Base-by-base conservation (phyloP, 371 early-diverging fungal genomes). In the Capniomyces stellatus region DNA sequence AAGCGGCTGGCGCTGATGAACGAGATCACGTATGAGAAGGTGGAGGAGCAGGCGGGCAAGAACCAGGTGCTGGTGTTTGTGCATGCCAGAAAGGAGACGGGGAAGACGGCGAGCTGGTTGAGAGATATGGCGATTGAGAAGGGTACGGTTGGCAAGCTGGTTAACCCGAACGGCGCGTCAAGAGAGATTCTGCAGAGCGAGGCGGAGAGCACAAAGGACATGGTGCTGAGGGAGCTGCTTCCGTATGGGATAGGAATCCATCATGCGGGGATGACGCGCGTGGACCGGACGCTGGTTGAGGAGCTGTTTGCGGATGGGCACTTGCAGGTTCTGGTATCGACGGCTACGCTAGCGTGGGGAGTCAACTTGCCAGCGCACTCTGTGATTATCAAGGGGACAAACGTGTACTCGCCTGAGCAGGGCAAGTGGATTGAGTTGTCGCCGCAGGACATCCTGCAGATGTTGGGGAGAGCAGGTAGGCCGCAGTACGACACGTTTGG, bases 341-440 rank as follows among this genome's bases (percentile, higher is more conserved):
- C 99, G 10, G 93, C 98, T 15, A 99, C 99, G 0, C 74, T 99
- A 46, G 99, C 99, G 29, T 98, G 99, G 98, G 99, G 99, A 72
- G 99, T 99, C 54, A 99, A 99, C 66, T 77, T 99, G 60, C 99
- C 99, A 24, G 99, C 99, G 18, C 92, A 98, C 66, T 84, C 92
- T 1, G 99, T 98, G 46, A 88, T 99, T 51, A 96, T 99, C 68
- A 97, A 95, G 72, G 98, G 98, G 12, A 98, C 99, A 4, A 91
- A 91, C 63, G 87, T 96, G 56, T 99, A 98, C 66, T 78, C 81
- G 23, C 88, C 92, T 6, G 92, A 94, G 61, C 88, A 85, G 71
- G 93, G 98, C 57, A 71, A 80, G 15, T 96, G 90, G 90, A 75
- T 77, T 19, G 96, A 98, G 64, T 65, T 98, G 31, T 81, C 82